Evolutionary conservation across 148 eudicot species (phyloP), one percentile per base, ranked within the genome.

Genomic region (Persicaria maculosa): DNA sequence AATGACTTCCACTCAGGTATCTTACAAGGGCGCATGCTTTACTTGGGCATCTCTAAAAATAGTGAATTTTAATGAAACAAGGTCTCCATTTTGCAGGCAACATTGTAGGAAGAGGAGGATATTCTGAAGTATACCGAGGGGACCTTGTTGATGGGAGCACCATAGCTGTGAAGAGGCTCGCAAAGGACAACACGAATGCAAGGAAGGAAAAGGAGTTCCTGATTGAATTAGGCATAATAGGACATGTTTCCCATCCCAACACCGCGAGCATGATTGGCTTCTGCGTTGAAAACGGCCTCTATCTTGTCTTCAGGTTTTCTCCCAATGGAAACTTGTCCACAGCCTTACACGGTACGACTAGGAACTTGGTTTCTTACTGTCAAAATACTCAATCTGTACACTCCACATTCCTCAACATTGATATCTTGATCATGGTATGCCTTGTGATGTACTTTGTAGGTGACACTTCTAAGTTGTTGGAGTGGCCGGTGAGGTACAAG

Each of bases 61-160:
- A 57, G 62, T 5, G 62, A 20, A 57, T 6, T 57, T 15, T 20
- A n/a, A 8, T 57, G 62, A 11, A 44, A 15, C 7, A 16, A n/a
- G 47, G 44, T 14, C 44, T 17, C 46, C 72, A 31, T 46, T 6
- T 14, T 52, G 82, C 86, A 91, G 98, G 89, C 58, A 89, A 93
- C 15, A 62, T 91, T 82, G 92, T 93, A 40, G 98, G 97, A 76
- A 80, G 85, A 83, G 98, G 98, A 76, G 98, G 98, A 12, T 88
- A 89, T 74, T 93, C 98, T 6, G 93, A 93, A 81, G 98, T 93
- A 16, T 93, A 93, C 75, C 86, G 75, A 73, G 98, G 98, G 47
- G 87, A 86, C 17, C 76, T 87, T 11, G 76, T 48, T 11, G 85
- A 85, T 69, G 95, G 90, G 43, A 72, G 72, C 4, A 76, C 62